phyloP scores from a whole-genome alignment of 768 basidiomycete species.

The Harrya chromipes region DNA sequence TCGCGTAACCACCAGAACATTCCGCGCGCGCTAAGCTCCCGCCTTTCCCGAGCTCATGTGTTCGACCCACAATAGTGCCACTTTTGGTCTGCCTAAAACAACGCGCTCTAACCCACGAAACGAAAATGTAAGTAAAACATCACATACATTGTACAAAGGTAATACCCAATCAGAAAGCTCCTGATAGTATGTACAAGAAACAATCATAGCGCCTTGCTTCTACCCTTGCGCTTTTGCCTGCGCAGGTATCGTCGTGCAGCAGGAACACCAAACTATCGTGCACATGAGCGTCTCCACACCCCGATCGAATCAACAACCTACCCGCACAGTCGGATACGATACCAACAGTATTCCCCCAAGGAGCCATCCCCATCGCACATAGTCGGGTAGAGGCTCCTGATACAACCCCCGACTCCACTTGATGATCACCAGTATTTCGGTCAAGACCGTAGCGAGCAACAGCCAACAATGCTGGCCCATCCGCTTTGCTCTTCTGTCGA shows the following conservation, averaged over 20 bases:
- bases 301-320: slow-evolving; percentile 31
- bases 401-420: slow-evolving; percentile 83
- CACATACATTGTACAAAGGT: not conserved
- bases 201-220: slow-evolving; percentile 31
- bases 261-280: slow-evolving; percentile 62
- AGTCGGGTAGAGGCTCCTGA: slow-evolving; percentile 54
- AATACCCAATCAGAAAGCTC: not conserved
- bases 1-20: slow-evolving; percentile 34
- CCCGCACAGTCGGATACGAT: slow-evolving; percentile 67
- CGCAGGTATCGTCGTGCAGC: slow-evolving; percentile 50
- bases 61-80: slow-evolving; percentile 13
- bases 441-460: slow-evolving; percentile 78
- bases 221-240: slow-evolving; percentile 31
- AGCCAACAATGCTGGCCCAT: slow-evolving; percentile 93
- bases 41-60: not conserved
- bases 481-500: slow-evolving; percentile 68
- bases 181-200: not conserved
- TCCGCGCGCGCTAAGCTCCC: slow-evolving; percentile 1
- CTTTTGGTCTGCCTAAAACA: not conserved
- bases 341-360: slow-evolving; percentile 56
- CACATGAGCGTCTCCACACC: slow-evolving; percentile 9
- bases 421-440: slow-evolving; percentile 73
- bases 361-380: slow-evolving; percentile 67
- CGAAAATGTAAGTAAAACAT: not conserved
- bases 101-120: not conserved